Evolutionary conservation across 495 filamentous ascomycete species (phyloP).

Genomic region (Lichenothelia convexa): DNA sequence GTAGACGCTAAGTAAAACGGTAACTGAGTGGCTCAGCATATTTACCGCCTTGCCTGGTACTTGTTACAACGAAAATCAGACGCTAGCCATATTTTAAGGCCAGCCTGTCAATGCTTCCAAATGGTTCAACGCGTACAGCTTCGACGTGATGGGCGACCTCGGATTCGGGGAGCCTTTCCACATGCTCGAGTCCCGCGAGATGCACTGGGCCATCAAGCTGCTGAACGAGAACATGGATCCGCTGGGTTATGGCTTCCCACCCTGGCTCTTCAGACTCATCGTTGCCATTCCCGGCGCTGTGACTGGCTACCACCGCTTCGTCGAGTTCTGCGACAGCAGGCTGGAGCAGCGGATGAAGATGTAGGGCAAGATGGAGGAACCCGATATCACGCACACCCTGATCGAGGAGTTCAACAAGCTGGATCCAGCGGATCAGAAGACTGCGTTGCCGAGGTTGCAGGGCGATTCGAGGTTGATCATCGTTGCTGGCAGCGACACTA

Average conservation of each 20-base stretch:
- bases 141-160: constrained; percentile 23
- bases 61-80: too few species aligned
- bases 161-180: constrained; percentile 21
- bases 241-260: constrained; percentile 5
- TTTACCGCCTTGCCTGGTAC: constrained; percentile 3
- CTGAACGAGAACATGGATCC: constrained; percentile 10
- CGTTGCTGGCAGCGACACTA: constrained; percentile 12
- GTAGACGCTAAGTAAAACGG: too few species aligned
- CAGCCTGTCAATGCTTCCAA: constrained; percentile 15
- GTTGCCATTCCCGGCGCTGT: constrained; percentile 3
- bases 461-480: not conserved
- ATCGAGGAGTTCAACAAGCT: too few species aligned
- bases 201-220: constrained; percentile 8
- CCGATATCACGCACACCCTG: too few species aligned
- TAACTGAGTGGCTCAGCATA: constrained; percentile 1
- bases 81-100: too few species aligned
- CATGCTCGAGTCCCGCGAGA: constrained; percentile 12
- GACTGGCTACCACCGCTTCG: constrained; percentile 7
- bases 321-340: constrained; percentile 4
- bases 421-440: constrained; percentile 6
- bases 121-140: constrained; percentile 21
- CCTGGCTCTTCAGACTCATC: constrained; percentile 9
- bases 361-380: constrained; percentile 1
- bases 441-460: constrained; percentile 5
- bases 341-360: not conserved